Base-by-base conservation (phyloP, 179 eudicot species). In the Actinidia arguta region DNA sequence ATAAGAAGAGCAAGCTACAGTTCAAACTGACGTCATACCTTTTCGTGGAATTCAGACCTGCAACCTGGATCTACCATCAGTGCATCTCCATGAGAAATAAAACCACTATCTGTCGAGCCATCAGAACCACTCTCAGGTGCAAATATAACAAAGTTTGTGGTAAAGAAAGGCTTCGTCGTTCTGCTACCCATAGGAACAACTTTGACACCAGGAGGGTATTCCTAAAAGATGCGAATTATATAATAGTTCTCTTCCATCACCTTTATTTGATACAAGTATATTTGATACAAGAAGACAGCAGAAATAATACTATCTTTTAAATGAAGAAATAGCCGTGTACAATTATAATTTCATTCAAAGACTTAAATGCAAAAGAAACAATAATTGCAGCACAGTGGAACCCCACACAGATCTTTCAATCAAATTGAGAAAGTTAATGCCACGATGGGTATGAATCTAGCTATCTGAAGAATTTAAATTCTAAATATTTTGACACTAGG, bases 1-100 rank as follows among this genome's bases (percentile, higher is more conserved):
- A 71, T 24, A 27, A 78, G 77, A 78, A 70, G 14, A 76, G 8
- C 44, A 24, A 27, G 63, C 11, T 46, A 73, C 70, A 20, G 24
- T 4, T 48, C 24, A 56, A 64, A 80, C 24, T 72, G n/a, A 61
- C 71, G 73, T 66, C 63, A 47, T 92, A 96, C 99, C 98, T 95
- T 91, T 76, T 82, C 81, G 71, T 92, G 92, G 75, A 83, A 85
- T 76, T 79, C 89, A 80, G 86, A 84, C 78, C 77, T 87, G 89
- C 99, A 96, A 62, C 99, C 98, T 42, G 99, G 99, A 86, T 96
- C 99, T 68, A 95, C 90, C 76, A 96, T 89, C 63, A 96, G 81
- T 75, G 98, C 98, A 89, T 96, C 98, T 85, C 96, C 99, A 83
- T 83, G 77, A 84, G 86, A 90, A 87, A 92, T 82, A 92, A 85